Percentiles rank a stretch among this genome's conserved stretches.
Evolutionary conservation across 805 yeast genomes (phyloP).

Genomic region (Pichia gijzeniarum): DNA sequence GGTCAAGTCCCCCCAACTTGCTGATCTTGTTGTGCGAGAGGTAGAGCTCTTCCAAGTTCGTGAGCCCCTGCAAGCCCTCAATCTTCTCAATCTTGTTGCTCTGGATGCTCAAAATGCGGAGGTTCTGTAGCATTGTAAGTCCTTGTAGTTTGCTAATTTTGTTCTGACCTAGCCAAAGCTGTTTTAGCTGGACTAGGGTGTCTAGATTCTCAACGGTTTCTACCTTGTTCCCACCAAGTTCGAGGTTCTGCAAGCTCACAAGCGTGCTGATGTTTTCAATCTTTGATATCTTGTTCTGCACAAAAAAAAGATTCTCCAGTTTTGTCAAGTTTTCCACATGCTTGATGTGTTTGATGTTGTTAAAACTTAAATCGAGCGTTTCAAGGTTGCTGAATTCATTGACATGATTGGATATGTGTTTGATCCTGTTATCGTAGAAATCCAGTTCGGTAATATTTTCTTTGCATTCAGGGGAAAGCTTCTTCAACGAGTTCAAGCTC

Average conservation of each 20-base stretch:
- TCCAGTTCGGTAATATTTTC: slow-evolving; percentile 70
- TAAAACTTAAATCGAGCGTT: slow-evolving; percentile 78
- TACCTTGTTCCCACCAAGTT: slow-evolving; percentile 85
- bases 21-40: slow-evolving; percentile 77
- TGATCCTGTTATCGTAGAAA: slow-evolving; percentile 84
- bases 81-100: slow-evolving; percentile 72
- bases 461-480: slow-evolving; percentile 33
- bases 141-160: slow-evolving; percentile 60
- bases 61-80: slow-evolving; percentile 72
- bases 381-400: slow-evolving; percentile 51
- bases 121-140: slow-evolving; percentile 49
- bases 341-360: slow-evolving; percentile 79
- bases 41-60: slow-evolving; percentile 76
- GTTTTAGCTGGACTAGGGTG: slow-evolving; percentile 49
- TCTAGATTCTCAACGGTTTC: slow-evolving; percentile 53
- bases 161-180: slow-evolving; percentile 93
- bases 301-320: slow-evolving; percentile 69
- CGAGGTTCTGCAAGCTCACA: slow-evolving; percentile 57
- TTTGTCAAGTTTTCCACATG: slow-evolving; percentile 58
- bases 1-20: slow-evolving; percentile 71
- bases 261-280: slow-evolving; percentile 62
- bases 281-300: slow-evolving; percentile 76
- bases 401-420: slow-evolving; percentile 71
- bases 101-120: slow-evolving; percentile 80
- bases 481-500: slow-evolving; percentile 64